A percentile compares a stretch with the other conserved stretches of the same genome.
These are phyloP conservation scores for Cnidoscolus chayamansa DNA, from an alignment of 441 rosid genomes.

Conservation along the genomic window DNA sequence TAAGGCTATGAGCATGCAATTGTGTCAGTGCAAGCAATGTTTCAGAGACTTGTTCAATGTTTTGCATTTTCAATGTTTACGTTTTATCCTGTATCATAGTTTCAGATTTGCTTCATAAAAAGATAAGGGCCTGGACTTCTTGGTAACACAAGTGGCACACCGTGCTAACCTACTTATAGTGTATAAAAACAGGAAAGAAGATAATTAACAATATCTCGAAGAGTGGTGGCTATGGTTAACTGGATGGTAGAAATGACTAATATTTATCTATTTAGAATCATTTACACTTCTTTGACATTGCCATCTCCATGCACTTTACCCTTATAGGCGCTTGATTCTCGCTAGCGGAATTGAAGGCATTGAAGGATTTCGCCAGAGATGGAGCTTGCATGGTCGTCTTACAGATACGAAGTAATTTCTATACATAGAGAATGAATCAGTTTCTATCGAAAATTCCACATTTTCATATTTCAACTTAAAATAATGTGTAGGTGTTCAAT, in stretches of 20 bases:
- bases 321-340: constrained; percentile 70
- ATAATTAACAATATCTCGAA: neutral
- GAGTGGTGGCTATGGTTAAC: neutral
- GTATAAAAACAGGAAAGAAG: neutral
- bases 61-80: neutral
- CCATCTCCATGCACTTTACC: neutral
- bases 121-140: neutral
- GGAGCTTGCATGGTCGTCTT: constrained; percentile 94
- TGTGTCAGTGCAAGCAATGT: neutral
- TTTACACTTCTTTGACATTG: neutral
- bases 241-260: neutral
- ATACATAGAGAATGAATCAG: neutral
- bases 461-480: neutral
- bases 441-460: neutral
- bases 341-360: constrained; percentile 87
- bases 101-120: neutral
- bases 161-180: neutral
- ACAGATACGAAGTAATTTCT: constrained; percentile 69
- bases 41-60: neutral
- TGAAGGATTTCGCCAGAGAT: constrained; percentile 87
- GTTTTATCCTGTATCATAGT: neutral
- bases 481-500: neutral
- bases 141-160: neutral
- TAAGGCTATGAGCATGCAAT: constrained; percentile 1
- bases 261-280: neutral